Percentiles rank a stretch among this genome's conserved stretches.
Conservation (phyloP, 768 basidiomycete genomes). For the Leccinum obscurum region DNA sequence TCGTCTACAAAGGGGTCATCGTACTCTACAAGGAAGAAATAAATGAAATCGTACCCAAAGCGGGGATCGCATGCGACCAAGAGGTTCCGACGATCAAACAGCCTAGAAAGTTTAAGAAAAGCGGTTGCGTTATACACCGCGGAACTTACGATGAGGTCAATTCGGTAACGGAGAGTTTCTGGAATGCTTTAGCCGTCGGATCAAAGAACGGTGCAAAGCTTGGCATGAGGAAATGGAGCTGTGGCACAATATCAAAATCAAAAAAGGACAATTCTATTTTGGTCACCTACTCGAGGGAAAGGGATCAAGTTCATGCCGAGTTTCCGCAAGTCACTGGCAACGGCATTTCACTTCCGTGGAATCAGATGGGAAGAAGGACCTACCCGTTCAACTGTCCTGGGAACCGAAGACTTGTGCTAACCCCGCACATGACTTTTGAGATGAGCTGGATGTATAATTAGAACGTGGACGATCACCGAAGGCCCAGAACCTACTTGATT, state of each 20-base stretch:
- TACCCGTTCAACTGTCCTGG: conserved; percentile 93
- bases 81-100: conserved; percentile 79
- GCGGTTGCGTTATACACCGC: neutral
- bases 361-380: conserved; percentile 17
- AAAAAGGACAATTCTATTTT: neutral
- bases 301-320: conserved; percentile 93
- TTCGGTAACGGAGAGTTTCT: conserved; percentile 62
- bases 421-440: conserved; percentile 90
- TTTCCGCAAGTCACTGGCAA: conserved; percentile 75
- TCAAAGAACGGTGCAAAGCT: conserved; percentile 91
- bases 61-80: conserved; percentile 84
- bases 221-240: conserved; percentile 96
- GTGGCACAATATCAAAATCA: conserved; percentile 14
- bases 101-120: conserved; percentile 36
- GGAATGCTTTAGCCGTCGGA: conserved; percentile 59
- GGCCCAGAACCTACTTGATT: conserved; percentile 52
- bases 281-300: conserved; percentile 78
- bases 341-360: conserved; percentile 5
- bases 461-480: neutral
- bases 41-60: conserved; percentile 49
- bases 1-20: conserved; percentile 45
- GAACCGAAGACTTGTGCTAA: conserved; percentile 89
- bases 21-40: neutral
- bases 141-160: conserved; percentile 67
- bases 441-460: conserved; percentile 50